Evolutionary conservation across 371 early-diverging fungal genomes (phyloP).

Genomic region (Mortierella polycephala): DNA sequence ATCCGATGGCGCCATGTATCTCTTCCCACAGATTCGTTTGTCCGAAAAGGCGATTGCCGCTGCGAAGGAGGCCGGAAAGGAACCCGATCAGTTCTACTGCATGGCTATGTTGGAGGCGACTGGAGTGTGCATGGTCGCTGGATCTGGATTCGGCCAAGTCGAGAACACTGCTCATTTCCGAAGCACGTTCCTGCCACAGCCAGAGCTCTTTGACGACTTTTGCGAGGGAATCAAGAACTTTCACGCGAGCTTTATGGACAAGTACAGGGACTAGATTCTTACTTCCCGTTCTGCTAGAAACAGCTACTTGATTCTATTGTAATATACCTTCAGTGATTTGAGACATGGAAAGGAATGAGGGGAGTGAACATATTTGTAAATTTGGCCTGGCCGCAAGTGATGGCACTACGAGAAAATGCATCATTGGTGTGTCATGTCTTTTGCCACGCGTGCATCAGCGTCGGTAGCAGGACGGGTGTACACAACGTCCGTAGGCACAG

Average conservation of each 20-base stretch:
- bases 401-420: no score
- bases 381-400: no score
- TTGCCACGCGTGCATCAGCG: no score
- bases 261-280: constrained; percentile 64
- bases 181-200: constrained; percentile 95
- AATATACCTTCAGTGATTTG: no score
- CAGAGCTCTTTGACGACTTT: constrained; percentile 90
- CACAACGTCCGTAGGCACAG: constrained; percentile 11
- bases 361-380: no score
- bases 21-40: constrained; percentile 88
- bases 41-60: constrained; percentile 82
- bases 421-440: no score
- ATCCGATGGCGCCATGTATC: constrained; percentile 96
- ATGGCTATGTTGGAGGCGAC: constrained; percentile 92
- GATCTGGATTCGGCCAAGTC: constrained; percentile 94
- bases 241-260: constrained; percentile 83
- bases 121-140: constrained; percentile 93
- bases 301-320: no score
- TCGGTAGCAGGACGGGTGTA: no score
- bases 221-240: constrained; percentile 78
- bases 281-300: no score
- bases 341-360: no score
- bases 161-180: constrained; percentile 95
- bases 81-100: constrained; percentile 91
- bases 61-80: constrained; percentile 71